A percentile compares a stretch with the other conserved stretches of the same genome.
Evolutionary conservation across 2,329 filamentous ascomycete genomes (phyloP).

Genomic region (Coleophoma crateriformis): DNA sequence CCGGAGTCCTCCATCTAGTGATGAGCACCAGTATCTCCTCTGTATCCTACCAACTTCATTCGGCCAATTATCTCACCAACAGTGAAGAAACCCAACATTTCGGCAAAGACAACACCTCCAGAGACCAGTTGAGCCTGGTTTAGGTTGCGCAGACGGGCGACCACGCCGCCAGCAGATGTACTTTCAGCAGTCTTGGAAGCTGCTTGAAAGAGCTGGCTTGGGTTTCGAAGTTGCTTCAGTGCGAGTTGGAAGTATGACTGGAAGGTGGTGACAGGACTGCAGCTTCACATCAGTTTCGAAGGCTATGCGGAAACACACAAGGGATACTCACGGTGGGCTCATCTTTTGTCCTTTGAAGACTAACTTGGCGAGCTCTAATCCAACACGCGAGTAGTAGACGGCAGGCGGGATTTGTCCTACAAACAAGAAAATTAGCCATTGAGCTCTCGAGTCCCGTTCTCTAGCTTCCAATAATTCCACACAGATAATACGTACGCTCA

Average conservation of each 20-base stretch:
- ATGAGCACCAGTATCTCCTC: constrained; percentile 56
- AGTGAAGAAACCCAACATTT: constrained; percentile 95
- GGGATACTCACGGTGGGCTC: constrained; percentile 77
- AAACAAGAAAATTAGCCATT: constrained; percentile 15
- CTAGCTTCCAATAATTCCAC: neutral
- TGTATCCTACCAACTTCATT: constrained; percentile 93
- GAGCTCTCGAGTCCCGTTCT: constrained; percentile 5
- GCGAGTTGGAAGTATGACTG: constrained; percentile 79
- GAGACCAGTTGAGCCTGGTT: constrained; percentile 65
- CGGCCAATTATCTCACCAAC: constrained; percentile 95
- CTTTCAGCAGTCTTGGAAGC: constrained; percentile 37
- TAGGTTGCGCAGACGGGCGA: constrained; percentile 61
- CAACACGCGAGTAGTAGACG: constrained; percentile 89
- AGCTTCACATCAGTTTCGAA: neutral
- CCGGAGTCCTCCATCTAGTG: constrained; percentile 36
- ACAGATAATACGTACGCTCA: constrained; percentile 64
- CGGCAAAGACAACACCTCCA: constrained; percentile 73
- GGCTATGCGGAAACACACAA: constrained; percentile 2
- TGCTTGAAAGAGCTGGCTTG: constrained; percentile 48
- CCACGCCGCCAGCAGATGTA: constrained; percentile 49
- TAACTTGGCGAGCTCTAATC: constrained; percentile 79
- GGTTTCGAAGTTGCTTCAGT: constrained; percentile 66
- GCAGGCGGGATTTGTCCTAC: constrained; percentile 79
- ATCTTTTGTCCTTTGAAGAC: constrained; percentile 87
- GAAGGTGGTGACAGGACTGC: constrained; percentile 72